Base-by-base conservation (phyloP, 2,329 filamentous ascomycete species). In the Pyrenochaeta sp. region DNA sequence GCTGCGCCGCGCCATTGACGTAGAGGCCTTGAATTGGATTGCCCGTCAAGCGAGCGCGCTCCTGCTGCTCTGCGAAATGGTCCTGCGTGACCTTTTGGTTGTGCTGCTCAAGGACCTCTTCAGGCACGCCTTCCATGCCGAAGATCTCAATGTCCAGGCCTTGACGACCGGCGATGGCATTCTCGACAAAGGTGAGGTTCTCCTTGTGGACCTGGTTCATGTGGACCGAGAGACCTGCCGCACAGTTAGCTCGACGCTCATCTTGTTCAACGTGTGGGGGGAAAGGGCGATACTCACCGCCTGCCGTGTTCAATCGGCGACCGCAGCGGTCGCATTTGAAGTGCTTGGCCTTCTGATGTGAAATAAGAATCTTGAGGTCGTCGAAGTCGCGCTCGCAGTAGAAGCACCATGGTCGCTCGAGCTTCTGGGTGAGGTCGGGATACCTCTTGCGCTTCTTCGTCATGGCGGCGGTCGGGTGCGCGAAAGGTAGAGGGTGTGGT, bases 301-400 rank as follows among this genome's bases (percentile, higher is more conserved):
- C 94, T 28, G 92, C 92, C 1, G 94, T 99, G 69, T 96, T 96
- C 42, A 99, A 76, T 58, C 92, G 82, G 55, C 94, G 85, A 39
- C 86, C 86, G 71, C 94, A 99, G 76, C 87, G 80, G 61, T 96
- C 90, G 75, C 94, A 99, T 74, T 96, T 96, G 81, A 96, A 97
- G 73, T 99, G 94, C 75, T 97, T 97, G n/a, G 93, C 92, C 72
- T 96, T 97, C 68, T 97, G 94, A 72, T 99, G 94, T 44, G 89
- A 92, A 60, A 96, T 95, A 54, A 99, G 85, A 60, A 97, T 91
- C 78, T 96, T 96, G 32, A 96, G 74, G 72, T 99, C 94, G 72
- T 97, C 92, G 70, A 97, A 99, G 75, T 97, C 93, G 76, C 93
- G 89, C 75, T 99, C 94, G 86, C 94, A 99, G 78, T 99, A 99